These are phyloP conservation scores for Ruellia speciosa DNA, from an alignment of 305 asterid genomes.

Conservation along the genomic window DNA sequence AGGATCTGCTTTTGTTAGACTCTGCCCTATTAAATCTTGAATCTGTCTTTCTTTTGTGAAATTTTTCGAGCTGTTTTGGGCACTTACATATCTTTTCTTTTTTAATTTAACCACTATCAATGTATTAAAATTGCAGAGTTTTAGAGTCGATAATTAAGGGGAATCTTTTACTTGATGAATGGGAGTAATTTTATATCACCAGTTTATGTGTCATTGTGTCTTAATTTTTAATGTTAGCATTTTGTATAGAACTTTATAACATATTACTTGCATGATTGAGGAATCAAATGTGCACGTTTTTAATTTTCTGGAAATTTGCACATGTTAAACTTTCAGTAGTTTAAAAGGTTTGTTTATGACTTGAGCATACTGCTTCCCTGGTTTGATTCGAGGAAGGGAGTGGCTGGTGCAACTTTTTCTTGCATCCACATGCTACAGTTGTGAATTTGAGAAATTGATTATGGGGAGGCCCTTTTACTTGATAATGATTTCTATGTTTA, in stretches of 20 bases:
- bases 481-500: too few species aligned
- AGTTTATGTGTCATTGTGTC: too few species aligned
- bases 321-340: neutral
- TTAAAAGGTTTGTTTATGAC: neutral
- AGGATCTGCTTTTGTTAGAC: neutral
- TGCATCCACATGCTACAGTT: neutral
- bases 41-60: neutral
- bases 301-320: neutral
- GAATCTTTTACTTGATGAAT: neutral
- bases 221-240: neutral
- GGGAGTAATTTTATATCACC: too few species aligned
- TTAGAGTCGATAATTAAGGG: too few species aligned
- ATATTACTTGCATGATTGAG: neutral
- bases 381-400: neutral
- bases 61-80: neutral
- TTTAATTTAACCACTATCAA: too few species aligned
- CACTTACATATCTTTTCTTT: too few species aligned
- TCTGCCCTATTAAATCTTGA: neutral
- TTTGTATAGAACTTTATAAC: neutral
- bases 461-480: too few species aligned
- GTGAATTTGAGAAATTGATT: neutral
- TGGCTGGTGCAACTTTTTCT: neutral
- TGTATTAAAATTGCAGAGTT: too few species aligned
- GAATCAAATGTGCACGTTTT: neutral
- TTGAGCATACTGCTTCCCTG: neutral